Evolutionary conservation across 225 moss, liverwort and hornwort genomes (phyloP).

Genomic region (Takakia lepidozioides): DNA sequence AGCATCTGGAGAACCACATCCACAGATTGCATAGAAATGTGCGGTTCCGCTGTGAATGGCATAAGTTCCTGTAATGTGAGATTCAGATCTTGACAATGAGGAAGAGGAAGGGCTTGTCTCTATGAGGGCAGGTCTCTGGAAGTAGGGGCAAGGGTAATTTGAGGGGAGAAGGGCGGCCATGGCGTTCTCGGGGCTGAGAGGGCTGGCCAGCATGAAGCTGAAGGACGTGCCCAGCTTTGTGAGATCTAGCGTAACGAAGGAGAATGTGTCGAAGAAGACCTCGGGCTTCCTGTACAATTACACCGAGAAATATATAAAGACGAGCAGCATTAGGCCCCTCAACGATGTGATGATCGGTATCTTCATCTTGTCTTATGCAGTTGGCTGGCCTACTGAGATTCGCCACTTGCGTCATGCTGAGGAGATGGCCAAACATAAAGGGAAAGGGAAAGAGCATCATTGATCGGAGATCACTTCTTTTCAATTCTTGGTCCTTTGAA

Average conservation of each 20-base stretch:
- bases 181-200: slow-evolving; percentile 31
- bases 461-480: too few species aligned
- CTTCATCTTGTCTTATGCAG: slow-evolving; percentile 20
- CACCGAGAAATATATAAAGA: slow-evolving; percentile 48
- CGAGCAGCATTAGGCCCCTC: slow-evolving; percentile 30
- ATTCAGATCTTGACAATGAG: too few species aligned
- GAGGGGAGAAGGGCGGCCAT: too few species aligned
- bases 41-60: too few species aligned
- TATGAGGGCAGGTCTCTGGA: too few species aligned
- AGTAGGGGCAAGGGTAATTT: too few species aligned
- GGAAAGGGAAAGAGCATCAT: slow-evolving; percentile 8
- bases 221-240: slow-evolving; percentile 43
- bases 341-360: slow-evolving; percentile 26
- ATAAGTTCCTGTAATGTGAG: too few species aligned
- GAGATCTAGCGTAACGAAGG: slow-evolving; percentile 34
- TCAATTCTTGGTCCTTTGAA: too few species aligned
- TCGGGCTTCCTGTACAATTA: slow-evolving; percentile 38
- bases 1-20: too few species aligned
- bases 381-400: slow-evolving; percentile 43
- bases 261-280: slow-evolving; percentile 33
- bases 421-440: slow-evolving; percentile 33
- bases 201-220: slow-evolving; percentile 38
- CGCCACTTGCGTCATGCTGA: slow-evolving; percentile 47
- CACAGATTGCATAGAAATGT: too few species aligned
- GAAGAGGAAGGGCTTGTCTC: too few species aligned